phyloP scores from a whole-genome alignment of 140 eudicot species.

The Erigeron philadelphicus region DNA sequence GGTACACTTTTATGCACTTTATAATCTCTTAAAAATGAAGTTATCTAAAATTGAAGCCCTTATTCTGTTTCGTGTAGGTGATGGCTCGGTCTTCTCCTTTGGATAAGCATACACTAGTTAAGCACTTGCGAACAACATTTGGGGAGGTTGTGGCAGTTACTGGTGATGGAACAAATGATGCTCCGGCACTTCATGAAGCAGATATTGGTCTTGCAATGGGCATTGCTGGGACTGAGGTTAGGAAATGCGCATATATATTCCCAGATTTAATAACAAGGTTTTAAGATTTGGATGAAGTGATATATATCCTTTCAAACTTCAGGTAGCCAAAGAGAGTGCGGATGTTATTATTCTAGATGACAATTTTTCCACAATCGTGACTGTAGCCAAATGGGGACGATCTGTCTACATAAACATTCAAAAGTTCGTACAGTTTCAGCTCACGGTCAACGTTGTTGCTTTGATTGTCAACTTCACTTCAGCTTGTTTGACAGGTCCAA shows the following conservation, averaged over 20 bases:
- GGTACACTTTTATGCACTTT: constrained; percentile 30
- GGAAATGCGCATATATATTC: constrained; percentile 3
- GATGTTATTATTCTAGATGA: constrained; percentile 51
- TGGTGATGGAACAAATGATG: constrained; percentile 98
- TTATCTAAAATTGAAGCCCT: constrained; percentile 11
- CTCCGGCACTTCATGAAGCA: constrained; percentile 99
- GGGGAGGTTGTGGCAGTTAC: constrained; percentile 96
- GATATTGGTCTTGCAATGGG: constrained; percentile 99
- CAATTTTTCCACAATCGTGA: constrained; percentile 51
- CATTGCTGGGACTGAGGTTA: constrained; percentile 97
- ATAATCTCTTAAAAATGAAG: neutral
- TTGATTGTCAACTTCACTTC: constrained; percentile 46
- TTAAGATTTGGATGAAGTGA: constrained; percentile 11
- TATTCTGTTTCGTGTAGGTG: constrained; percentile 44
- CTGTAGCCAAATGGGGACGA: constrained; percentile 53
- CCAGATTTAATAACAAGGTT: neutral
- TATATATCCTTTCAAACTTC: neutral
- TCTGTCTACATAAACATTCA: constrained; percentile 51
- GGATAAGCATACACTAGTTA: constrained; percentile 93
- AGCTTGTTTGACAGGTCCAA: constrained; percentile 42
- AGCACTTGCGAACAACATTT: constrained; percentile 83
- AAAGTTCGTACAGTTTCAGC: constrained; percentile 54
- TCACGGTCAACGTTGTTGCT: constrained; percentile 51
- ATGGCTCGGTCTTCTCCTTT: constrained; percentile 97
- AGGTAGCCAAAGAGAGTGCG: constrained; percentile 55